Base-by-base conservation (phyloP, 495 filamentous ascomycete species). In the Massariosphaeria phaeospora region DNA sequence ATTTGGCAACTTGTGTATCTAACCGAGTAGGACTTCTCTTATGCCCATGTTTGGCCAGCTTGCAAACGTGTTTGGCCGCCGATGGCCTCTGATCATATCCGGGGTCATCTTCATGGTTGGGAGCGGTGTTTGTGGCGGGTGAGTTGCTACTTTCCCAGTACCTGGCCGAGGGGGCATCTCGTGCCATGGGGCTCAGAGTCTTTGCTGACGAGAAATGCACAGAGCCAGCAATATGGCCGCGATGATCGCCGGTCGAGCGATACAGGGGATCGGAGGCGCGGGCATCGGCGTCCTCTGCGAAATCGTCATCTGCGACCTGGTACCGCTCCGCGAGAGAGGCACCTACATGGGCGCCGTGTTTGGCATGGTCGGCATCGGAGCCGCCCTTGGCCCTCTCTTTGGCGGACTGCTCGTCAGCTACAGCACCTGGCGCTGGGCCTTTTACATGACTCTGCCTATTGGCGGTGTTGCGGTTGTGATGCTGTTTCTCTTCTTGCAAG, bases 271-370 rank as follows among this genome's bases (percentile, higher is more conserved):
- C 0, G 62, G 57, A 1, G 31, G 31, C 4, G 57, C 49, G 1
- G 57, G 57, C 18, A 38, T 57, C 11, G 26, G 13, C 18, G 11
- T 72, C 26, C 62, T 75, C 0, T 30, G 12, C 11, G 66, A 72
- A 3, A 59, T 72, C n/a, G 63, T 75, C 25, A 42, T 73, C n/a
- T 69, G 60, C 7, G 74, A 75, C 44, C 55, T 75, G 3, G 69
- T 75, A 0, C 70, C 73, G 0, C 24, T 75, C 2, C 41, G 72
- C 6, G 60, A 74, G n/a, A 57, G 74, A 2, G 65, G 67, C 0
- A 68, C 59, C 1, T 72, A 65, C 20, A 58, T 73, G 4, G 70
- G 63, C 1, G 15, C 73, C 0, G 20, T 75, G 0, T 54, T 68
- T 10, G 6, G 10, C 23, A 17, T 44, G 57, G 45, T 59, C 59